Percentiles rank a stretch among this genome's conserved stretches.
Evolutionary conservation across 441 rosid species (phyloP).

Genomic region (Pelargonium citronellum): DNA sequence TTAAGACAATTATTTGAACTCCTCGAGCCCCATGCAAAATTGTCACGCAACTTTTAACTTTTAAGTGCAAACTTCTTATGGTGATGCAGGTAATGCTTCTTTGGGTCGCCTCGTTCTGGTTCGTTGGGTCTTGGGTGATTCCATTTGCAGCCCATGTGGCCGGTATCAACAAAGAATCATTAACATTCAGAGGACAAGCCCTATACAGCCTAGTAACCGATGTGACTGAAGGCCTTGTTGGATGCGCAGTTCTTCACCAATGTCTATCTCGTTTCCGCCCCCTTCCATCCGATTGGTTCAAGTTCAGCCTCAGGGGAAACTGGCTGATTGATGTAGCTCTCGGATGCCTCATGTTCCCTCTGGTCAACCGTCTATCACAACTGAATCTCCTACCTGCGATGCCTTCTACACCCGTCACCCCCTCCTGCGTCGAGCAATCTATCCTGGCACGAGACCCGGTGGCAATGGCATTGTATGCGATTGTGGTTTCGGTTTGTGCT

Average conservation of each 20-base stretch:
- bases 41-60: neutral
- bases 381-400: neutral
- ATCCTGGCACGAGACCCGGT: conserved; percentile 1
- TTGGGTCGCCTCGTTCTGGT: conserved; percentile 1
- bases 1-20: neutral
- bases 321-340: neutral
- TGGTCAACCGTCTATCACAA: neutral
- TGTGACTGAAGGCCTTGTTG: neutral
- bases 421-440: neutral
- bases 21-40: neutral
- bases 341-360: conserved; percentile 1
- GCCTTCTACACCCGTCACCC: neutral
- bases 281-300: conserved; percentile 3
- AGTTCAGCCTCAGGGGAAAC: neutral
- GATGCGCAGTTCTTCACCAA: neutral
- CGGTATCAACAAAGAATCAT: neutral
- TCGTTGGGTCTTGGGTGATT: neutral
- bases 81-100: conserved; percentile 1
- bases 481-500: neutral
- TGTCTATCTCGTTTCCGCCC: neutral
- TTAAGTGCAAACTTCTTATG: neutral
- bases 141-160: conserved; percentile 2
- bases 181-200: conserved; percentile 1
- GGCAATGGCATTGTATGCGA: neutral
- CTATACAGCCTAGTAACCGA: neutral